Base-by-base conservation (phyloP, 768 basidiomycete genomes). In the Collybiopsis luxurians region DNA sequence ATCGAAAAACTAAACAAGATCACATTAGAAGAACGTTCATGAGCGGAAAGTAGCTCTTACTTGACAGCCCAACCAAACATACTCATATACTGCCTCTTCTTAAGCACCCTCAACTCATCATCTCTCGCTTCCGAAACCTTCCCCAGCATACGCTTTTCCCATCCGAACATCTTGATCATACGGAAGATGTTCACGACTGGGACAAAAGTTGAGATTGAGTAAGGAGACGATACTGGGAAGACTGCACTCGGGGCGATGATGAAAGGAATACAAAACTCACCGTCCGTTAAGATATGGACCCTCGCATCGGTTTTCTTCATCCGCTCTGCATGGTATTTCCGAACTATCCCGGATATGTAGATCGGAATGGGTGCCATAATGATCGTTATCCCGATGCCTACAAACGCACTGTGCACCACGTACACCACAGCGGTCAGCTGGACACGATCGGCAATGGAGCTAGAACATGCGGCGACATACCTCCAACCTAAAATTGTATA, bases 81-180 rank as follows among this genome's bases (percentile, higher is more conserved):
- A n/a, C 66, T 66, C 31, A 78, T 64, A 21, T 80, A 56, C 58
- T 75, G 70, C 52, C 71, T 59, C 57, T 75, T 76, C 64, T 67
- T 71, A 45, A 78, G 69, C 52, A 67, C 70, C 3, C 55, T 34
- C 24, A 85, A 68, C 63, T 85, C 83, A 1, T 69, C 71, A 47
- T 80, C 77, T 43, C 83, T 72, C 60, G 77, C 78, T 38, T 71
- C 70, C 15, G 69, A 60, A 31, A 85, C 67, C 47, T 71, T 68
- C n/a, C 10, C 69, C 36, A 71, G 69, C 56, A 81, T 73, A n/a
- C 74, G 66, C 60, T 80, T 77, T 75, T 78, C 65, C 65, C 82
- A 67, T 11, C 65, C 82, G 57, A 83, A 83, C 59, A 82, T 68
- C 66, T 82, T 82, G 65, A 79, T 66, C 73, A 82, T 79, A n/a